A percentile compares a stretch with the other conserved stretches of the same genome.
phyloP scores from a whole-genome alignment of 2,329 filamentous ascomycete species.

The Cercospora nicotianae region DNA sequence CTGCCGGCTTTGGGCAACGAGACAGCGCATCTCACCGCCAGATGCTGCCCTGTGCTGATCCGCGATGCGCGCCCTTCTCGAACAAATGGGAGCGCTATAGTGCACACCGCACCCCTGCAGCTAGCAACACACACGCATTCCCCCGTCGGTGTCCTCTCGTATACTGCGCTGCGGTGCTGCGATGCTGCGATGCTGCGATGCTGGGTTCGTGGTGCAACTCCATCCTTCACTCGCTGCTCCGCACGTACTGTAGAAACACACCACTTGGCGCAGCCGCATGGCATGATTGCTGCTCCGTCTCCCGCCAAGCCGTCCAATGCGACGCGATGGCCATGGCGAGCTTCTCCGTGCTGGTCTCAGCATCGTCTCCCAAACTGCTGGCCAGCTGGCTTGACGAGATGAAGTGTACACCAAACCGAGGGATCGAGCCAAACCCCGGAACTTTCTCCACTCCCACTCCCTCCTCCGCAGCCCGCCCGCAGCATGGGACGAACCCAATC shows the following conservation, averaged over 20 bases:
- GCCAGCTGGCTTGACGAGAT: constrained; percentile 5
- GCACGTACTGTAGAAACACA: no score
- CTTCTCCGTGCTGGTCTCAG: constrained; percentile 5
- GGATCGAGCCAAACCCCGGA: neutral
- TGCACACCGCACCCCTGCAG: constrained; percentile 4
- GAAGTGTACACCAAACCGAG: neutral
- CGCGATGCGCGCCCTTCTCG: neutral
- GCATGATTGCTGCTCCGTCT: neutral
- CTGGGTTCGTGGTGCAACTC: neutral
- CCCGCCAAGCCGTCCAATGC: neutral
- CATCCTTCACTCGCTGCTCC: neutral
- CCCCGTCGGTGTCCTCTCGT: neutral
- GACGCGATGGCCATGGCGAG: neutral
- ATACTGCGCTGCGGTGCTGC: neutral
- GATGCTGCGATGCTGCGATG: neutral
- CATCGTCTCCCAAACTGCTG: neutral
- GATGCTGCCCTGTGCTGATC: constrained; percentile 1
- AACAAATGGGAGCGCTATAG: neutral
- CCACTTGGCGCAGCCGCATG: neutral
- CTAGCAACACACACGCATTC: neutral
- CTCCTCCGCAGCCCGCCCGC: constrained; percentile 2
- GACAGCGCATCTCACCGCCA: constrained; percentile 18
- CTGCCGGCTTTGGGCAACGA: neutral
- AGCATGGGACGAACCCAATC: constrained; percentile 9
- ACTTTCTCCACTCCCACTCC: neutral